phyloP scores from a whole-genome alignment of 176 grass and related monocot genomes.

The Cenchrus purpureus region DNA sequence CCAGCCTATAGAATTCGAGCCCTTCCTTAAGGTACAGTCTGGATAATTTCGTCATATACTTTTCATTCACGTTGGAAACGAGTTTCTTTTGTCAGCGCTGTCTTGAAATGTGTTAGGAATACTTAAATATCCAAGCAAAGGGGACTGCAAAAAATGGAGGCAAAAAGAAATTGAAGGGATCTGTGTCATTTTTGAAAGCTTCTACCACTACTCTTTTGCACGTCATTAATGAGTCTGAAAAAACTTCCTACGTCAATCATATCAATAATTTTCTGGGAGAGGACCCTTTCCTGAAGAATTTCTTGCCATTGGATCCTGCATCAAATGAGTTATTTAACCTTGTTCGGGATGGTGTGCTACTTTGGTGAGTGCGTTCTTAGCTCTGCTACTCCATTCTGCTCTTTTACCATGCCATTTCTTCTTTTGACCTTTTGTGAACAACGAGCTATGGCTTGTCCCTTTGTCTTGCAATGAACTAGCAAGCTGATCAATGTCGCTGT shows the following conservation, averaged over 20 bases:
- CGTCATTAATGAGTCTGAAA: slow-evolving; percentile 91
- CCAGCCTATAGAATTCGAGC: slow-evolving; percentile 85
- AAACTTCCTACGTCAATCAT: slow-evolving; percentile 88
- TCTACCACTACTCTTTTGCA: slow-evolving; percentile 94
- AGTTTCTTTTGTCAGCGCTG: background rate
- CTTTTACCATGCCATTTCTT: slow-evolving; percentile 4
- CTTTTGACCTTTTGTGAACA: background rate
- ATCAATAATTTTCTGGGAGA: slow-evolving; percentile 94
- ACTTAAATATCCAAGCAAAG: slow-evolving; percentile 76
- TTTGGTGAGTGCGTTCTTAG: slow-evolving; percentile 96
- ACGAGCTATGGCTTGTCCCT: slow-evolving; percentile 20
- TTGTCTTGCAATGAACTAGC: slow-evolving; percentile 54
- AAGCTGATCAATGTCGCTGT: slow-evolving; percentile 99
- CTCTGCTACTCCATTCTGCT: background rate
- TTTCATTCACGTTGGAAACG: background rate
- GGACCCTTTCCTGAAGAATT: slow-evolving; percentile 87
- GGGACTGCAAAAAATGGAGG: slow-evolving; percentile 63
- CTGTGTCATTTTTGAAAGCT: slow-evolving; percentile 93
- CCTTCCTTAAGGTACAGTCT: slow-evolving; percentile 74
- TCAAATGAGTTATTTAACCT: slow-evolving; percentile 76
- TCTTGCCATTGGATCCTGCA: slow-evolving; percentile 79
- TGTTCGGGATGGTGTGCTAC: slow-evolving; percentile 86
- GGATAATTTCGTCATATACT: background rate
- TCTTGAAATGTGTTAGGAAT: slow-evolving; percentile 63
- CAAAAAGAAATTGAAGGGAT: slow-evolving; percentile 67